Percentiles rank a stretch among this genome's conserved stretches.
phyloP scores from a whole-genome alignment of 495 filamentous ascomycete species.

The Xylaria intraflava region DNA sequence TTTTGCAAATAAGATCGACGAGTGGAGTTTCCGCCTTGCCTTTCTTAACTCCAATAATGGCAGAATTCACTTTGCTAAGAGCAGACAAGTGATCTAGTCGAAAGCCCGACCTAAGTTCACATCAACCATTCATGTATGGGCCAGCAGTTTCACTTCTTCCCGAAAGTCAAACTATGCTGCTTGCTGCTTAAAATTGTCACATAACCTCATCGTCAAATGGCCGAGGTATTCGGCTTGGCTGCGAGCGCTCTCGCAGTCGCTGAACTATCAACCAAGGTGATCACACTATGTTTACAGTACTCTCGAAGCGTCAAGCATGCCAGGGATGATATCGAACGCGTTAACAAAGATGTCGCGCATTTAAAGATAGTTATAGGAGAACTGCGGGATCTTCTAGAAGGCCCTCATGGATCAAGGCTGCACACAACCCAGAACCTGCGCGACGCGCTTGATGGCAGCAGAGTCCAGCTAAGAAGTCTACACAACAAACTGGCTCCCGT shows the following conservation, averaged over 20 bases:
- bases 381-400: neutral
- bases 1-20: too few species aligned
- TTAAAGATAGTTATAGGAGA: neutral
- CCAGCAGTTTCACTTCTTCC: too few species aligned
- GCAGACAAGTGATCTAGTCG: too few species aligned
- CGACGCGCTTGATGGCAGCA: neutral
- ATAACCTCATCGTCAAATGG: too few species aligned
- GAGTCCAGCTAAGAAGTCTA: neutral
- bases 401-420: neutral
- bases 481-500: neutral
- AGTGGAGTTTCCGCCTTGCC: too few species aligned
- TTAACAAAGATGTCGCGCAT: slow-evolving; percentile 19
- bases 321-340: slow-evolving; percentile 27
- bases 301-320: slow-evolving; percentile 28
- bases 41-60: too few species aligned
- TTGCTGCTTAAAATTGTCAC: too few species aligned
- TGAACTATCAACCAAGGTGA: slow-evolving; percentile 26
- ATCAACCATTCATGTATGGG: too few species aligned
- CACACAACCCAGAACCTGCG: neutral
- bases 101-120: too few species aligned
- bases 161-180: too few species aligned
- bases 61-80: too few species aligned
- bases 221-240: slow-evolving; percentile 26
- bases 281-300: slow-evolving; percentile 26
- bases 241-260: slow-evolving; percentile 35